Base-by-base conservation (phyloP, 192 early-diverging fungal genomes). In the Chytriomyces sp. region DNA sequence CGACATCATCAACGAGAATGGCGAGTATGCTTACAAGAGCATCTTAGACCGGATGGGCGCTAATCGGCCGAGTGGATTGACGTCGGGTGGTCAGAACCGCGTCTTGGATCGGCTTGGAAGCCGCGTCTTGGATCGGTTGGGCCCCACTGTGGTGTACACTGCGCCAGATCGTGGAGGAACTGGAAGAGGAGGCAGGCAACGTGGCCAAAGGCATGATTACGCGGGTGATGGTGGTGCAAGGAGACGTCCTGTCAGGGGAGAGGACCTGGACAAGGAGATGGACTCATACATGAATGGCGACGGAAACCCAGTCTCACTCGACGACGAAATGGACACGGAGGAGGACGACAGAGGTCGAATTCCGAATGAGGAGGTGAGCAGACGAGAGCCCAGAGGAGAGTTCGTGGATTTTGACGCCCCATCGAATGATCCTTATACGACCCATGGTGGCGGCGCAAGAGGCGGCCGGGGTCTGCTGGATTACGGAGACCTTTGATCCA, bases 371-470 rank as follows among this genome's bases (percentile, higher is more conserved):
- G 63, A 28, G 56, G 30, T n/a, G n/a, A n/a, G 52, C 3, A 8
- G 52, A 17, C 31, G 36, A 30, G 31, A 31, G 17, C 5, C 12
- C 4, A 22, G 57, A 59, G 28, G 32, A 25, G 55, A 70, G 53
- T 70, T 70, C 41, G 53, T 70, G 19, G 68, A 70, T 34, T 70
- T 41, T 59, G 68, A 70, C 41, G 30, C 68, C 12, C 68, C 68
- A 19, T 59, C 55, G 0, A 33, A 12, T 10, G 68, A 70, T 44
- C 68, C 68, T 14, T 70, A 70, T 49, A 70, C 68, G 25, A 38
- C 53, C 6, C 39, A 7, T 39, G 68, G 68, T 39, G 68, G 68
- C 8, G 68, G 68, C 8, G 25, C 28, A 6, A 31, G 37, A 5
- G 22, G n/a, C 25, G 38, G 56, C 34, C 28, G 68, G 31, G 34